Percentiles rank a stretch among this genome's conserved stretches.
Conservation (phyloP, 345 rosid species). For the Carallia brachiata region DNA sequence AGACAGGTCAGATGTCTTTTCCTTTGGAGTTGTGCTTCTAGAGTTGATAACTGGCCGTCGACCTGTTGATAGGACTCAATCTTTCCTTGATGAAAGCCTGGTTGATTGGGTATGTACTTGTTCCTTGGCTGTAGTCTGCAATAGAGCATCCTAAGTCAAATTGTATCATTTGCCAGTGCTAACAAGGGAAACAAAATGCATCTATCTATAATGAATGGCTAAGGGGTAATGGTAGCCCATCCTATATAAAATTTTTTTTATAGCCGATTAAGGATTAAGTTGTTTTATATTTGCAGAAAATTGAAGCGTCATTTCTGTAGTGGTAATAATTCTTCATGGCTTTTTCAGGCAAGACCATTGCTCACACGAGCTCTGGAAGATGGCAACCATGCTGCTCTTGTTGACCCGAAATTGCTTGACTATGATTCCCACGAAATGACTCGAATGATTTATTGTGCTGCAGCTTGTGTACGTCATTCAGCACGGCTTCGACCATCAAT, state of each 20-base stretch:
- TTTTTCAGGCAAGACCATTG: conserved; percentile 30
- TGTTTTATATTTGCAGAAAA: not conserved
- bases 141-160: not conserved
- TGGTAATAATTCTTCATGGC: conserved; percentile 17
- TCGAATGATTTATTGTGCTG: conserved; percentile 21
- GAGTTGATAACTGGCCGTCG: conserved; percentile 26
- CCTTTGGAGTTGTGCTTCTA: conserved; percentile 35
- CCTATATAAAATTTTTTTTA: not conserved
- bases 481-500: conserved; percentile 27
- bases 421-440: conserved; percentile 17
- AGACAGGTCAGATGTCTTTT: conserved; percentile 31
- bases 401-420: conserved; percentile 21
- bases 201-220: too few species aligned
- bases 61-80: conserved; percentile 27
- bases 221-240: too few species aligned
- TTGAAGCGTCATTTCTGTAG: not conserved
- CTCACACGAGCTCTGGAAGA: conserved; percentile 44
- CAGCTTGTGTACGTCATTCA: conserved; percentile 21
- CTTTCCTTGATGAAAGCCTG: conserved; percentile 20
- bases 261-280: not conserved
- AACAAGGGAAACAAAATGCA: too few species aligned
- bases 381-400: conserved; percentile 39
- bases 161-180: too few species aligned
- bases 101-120: conserved; percentile 27
- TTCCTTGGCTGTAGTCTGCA: not conserved